Conservation (phyloP, 192 early-diverging fungal species). For the Backusella liffmaniae region DNA sequence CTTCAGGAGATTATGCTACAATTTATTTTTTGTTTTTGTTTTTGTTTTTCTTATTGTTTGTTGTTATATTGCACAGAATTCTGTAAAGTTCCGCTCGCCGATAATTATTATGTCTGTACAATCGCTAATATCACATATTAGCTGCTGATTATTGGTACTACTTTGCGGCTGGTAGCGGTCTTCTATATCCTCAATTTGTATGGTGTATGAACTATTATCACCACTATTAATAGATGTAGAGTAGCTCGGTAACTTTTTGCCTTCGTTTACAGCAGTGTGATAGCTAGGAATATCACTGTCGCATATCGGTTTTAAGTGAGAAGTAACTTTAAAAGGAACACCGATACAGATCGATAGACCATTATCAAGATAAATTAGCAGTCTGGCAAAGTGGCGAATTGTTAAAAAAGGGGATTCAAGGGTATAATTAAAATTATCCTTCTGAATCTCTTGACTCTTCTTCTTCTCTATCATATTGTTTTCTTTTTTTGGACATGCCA, state of each 20-base stretch:
- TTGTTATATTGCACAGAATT: neutral
- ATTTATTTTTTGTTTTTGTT: neutral
- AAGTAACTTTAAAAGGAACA: slow-evolving; percentile 6
- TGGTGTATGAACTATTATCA: neutral
- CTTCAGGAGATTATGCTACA: slow-evolving; percentile 5
- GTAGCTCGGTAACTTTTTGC: neutral
- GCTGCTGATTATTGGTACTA: neutral
- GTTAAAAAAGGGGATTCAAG: slow-evolving; percentile 33
- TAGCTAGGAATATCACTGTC: neutral
- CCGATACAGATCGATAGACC: slow-evolving; percentile 17
- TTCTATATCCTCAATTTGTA: neutral
- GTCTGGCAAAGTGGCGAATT: slow-evolving; percentile 20
- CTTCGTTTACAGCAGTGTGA: neutral
- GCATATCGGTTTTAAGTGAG: neutral
- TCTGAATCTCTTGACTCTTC: neutral
- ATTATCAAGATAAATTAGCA: slow-evolving; percentile 19
- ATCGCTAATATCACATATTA: neutral
- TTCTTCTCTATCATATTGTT: neutral
- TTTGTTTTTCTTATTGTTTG: slow-evolving; percentile 4
- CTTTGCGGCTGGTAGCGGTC: neutral
- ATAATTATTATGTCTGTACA: neutral
- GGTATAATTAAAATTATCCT: slow-evolving; percentile 6
- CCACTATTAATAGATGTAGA: no score
- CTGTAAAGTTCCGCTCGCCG: neutral
- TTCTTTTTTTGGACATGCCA: slow-evolving; percentile 11